Percentiles rank a stretch among this genome's conserved stretches.
Evolutionary conservation across 1,139 yeast species (phyloP).

Genomic region (Magnusiomyces tetraspermus): DNA sequence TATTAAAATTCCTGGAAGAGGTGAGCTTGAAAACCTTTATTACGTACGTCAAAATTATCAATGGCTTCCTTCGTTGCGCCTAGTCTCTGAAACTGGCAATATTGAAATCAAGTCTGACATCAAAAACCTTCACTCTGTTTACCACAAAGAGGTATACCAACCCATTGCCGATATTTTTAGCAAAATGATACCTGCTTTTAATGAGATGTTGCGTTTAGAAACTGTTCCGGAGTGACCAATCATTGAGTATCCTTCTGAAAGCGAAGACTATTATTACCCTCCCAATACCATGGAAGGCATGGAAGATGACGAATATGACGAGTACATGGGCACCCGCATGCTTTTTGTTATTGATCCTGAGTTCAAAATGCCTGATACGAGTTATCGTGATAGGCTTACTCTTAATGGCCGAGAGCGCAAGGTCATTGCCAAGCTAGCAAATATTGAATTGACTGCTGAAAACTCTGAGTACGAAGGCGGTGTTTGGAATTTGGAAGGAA

Average conservation of each 20-base stretch:
- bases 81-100: slow-evolving; percentile 11
- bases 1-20: background rate
- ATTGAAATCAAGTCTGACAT: slow-evolving; percentile 29
- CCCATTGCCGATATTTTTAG: slow-evolving; percentile 30
- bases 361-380: background rate
- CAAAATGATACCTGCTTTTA: slow-evolving; percentile 29
- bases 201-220: slow-evolving; percentile 16
- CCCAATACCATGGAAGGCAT: too few relatives aligned
- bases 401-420: slow-evolving; percentile 21
- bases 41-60: slow-evolving; percentile 2
- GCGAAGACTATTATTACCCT: too few relatives aligned
- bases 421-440: slow-evolving; percentile 38
- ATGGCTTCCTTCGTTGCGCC: slow-evolving; percentile 13
- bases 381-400: slow-evolving; percentile 12
- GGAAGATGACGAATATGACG: background rate
- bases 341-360: background rate
- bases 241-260: too few relatives aligned
- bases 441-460: slow-evolving; percentile 39
- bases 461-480: slow-evolving; percentile 38
- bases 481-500: slow-evolving; percentile 42
- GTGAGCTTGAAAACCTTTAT: background rate
- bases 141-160: slow-evolving; percentile 23
- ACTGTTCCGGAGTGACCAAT: background rate
- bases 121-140: slow-evolving; percentile 33
- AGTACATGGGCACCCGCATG: background rate